phyloP scores from a whole-genome alignment of 306 rosid genomes.

The Quercus gilva region DNA sequence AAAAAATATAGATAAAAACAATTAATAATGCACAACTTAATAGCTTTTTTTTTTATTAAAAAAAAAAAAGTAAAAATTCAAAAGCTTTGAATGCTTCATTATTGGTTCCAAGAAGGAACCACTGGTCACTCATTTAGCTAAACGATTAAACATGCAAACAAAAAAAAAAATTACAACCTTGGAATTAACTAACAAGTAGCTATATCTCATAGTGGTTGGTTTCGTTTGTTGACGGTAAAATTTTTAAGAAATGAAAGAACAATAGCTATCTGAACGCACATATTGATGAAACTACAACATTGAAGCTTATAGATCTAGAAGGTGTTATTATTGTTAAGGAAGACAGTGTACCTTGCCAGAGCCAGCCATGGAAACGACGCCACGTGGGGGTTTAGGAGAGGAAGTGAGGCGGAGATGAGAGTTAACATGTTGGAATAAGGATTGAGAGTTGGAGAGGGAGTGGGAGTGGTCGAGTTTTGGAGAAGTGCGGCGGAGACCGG shows the following conservation, averaged over 20 bases:
- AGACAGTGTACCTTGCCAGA: slow-evolving; percentile 64
- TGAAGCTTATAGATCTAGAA: not conserved
- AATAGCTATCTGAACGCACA: no score
- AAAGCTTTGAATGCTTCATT: not conserved
- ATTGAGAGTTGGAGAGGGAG: slow-evolving; percentile 24
- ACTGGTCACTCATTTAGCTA: no score
- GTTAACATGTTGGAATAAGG: slow-evolving; percentile 45
- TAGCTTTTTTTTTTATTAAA: no score
- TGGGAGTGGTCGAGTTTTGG: slow-evolving; percentile 49
- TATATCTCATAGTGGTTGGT: not conserved
- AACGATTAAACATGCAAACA: no score
- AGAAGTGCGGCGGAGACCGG: slow-evolving; percentile 62
- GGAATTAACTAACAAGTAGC: not conserved
- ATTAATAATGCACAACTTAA: no score
- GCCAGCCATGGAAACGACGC: slow-evolving; percentile 85
- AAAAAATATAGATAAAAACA: no score
- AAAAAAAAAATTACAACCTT: not conserved
- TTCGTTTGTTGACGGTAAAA: not conserved
- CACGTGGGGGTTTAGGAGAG: slow-evolving; percentile 58
- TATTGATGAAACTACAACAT: not conserved
- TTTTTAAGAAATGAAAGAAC: no score
- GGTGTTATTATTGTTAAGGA: not conserved
- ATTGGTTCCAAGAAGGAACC: not conserved
- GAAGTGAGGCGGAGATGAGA: slow-evolving; percentile 63
- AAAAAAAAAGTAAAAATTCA: not conserved